Percentiles rank a stretch among this genome's conserved stretches.
Evolutionary conservation across 371 early-diverging fungal genomes (phyloP).

Genomic region (Actinomortierella wolfii): DNA sequence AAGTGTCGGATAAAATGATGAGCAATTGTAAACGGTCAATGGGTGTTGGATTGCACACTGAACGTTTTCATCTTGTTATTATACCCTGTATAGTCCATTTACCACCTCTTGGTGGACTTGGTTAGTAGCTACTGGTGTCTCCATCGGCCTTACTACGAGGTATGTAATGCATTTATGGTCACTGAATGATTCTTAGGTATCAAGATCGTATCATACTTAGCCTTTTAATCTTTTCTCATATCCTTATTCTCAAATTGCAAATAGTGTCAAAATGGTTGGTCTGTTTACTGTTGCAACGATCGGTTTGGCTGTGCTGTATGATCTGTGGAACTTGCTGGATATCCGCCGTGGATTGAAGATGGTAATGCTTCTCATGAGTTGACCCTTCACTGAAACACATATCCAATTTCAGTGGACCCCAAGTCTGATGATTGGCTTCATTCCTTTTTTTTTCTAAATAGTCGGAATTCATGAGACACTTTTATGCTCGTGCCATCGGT

Average conservation of each 20-base stretch:
- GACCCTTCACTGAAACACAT: neutral
- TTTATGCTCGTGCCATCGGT: constrained; percentile 68
- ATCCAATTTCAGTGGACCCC: constrained; percentile 4
- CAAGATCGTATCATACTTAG: neutral
- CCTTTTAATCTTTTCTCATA: constrained; percentile 26
- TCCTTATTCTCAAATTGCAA: constrained; percentile 1
- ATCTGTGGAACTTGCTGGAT: constrained; percentile 93
- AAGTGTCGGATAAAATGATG: constrained; percentile 12
- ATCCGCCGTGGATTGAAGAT: constrained; percentile 75
- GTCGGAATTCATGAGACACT: constrained; percentile 67
- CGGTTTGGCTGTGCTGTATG: constrained; percentile 85
- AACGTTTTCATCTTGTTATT: neutral
- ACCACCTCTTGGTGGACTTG: constrained; percentile 76
- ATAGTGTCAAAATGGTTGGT: constrained; percentile 95
- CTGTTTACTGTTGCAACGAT: constrained; percentile 84
- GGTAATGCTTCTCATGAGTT: constrained; percentile 43
- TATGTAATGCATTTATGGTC: constrained; percentile 27
- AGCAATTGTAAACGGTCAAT: neutral
- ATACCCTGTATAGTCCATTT: constrained; percentile 54
- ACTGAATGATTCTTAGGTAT: constrained; percentile 3
- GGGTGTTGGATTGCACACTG: neutral
- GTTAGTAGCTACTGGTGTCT: constrained; percentile 72
- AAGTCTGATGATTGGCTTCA: constrained; percentile 1
- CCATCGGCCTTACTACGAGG: constrained; percentile 71
- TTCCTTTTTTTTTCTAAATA: constrained; percentile 21